Base-by-base conservation (phyloP, 306 rosid genomes). In the Canavalia gladiata region DNA sequence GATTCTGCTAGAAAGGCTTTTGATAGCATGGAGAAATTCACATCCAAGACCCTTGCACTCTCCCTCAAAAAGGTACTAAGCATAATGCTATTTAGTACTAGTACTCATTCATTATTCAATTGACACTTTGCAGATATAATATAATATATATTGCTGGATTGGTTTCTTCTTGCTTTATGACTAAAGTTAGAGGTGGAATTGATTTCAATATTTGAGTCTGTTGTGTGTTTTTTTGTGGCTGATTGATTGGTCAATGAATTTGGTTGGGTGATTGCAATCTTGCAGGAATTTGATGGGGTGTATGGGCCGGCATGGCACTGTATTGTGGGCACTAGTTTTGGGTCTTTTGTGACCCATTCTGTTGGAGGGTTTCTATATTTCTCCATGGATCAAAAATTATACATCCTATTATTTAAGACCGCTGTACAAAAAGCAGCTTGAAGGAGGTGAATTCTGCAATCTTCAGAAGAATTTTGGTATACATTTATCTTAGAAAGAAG, bases 291-390 rank as follows among this genome's bases (percentile, higher is more conserved):
- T 87, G 99, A 95, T 83, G 93, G 90, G 82, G 91, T 85, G 7
- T 95, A 95, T 84, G 99, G 99, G 59, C 99, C 99, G 51, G 99
- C 98, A 49, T 95, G 99, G 99, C 99, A 95, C 80, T 91, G 99
- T 76, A 93, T 95, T 64, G 98, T 95, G 58, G 99, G 99, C 85
- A 88, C 88, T 69, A 89, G 98, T 84, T 95, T 95, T 89, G 99
- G 99, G 66, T 95, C 99, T 29, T 95, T 90, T 86, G 99, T 95
- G 68, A 95, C 99, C 2, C 98, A 95, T 87, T 93, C 98, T 0
- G 94, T 88, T 39, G 97, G 98, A 58, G 97, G 98, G 13, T 95
- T 95, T 80, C 87, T 95, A 75, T 95, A 95, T 87, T 93, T 95
- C 85, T 90, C 99, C 45, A 81, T 93, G 94, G 99, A 93, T 89